Conservation (phyloP, 176 grass and related monocot genomes). For the Oryza meridionalis region DNA sequence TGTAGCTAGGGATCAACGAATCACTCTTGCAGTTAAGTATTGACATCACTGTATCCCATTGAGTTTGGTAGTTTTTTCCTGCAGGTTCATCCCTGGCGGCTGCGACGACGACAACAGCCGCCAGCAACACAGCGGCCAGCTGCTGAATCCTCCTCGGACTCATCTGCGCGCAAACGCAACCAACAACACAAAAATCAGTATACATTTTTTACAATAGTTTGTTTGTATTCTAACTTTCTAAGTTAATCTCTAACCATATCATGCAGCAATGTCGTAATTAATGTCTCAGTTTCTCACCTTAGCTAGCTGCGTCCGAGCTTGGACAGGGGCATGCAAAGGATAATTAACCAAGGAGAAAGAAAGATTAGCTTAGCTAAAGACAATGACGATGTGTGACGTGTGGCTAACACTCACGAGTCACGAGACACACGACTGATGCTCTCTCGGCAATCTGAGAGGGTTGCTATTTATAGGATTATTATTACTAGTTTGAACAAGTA, state of each 20-base stretch:
- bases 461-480: neutral
- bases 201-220: too few relatives aligned
- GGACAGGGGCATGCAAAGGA: neutral
- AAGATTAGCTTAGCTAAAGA: too few relatives aligned
- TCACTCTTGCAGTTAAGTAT: neutral
- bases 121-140: neutral
- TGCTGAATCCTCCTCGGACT: neutral
- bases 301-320: neutral
- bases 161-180: neutral
- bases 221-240: too few relatives aligned
- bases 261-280: too few relatives aligned
- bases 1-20: neutral
- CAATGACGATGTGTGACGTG: too few relatives aligned
- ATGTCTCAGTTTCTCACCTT: neutral
- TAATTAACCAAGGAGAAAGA: too few relatives aligned
- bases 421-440: neutral
- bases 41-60: neutral
- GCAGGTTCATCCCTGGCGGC: neutral
- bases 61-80: neutral
- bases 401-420: too few relatives aligned
- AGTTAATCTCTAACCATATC: too few relatives aligned
- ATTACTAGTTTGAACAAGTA: neutral
- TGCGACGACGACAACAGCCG: neutral
- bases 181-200: neutral
- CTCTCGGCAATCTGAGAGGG: neutral